Evolutionary conservation across 306 rosid genomes (phyloP), one percentile per base, ranked within the genome.

Genomic region (Malus fusca): DNA sequence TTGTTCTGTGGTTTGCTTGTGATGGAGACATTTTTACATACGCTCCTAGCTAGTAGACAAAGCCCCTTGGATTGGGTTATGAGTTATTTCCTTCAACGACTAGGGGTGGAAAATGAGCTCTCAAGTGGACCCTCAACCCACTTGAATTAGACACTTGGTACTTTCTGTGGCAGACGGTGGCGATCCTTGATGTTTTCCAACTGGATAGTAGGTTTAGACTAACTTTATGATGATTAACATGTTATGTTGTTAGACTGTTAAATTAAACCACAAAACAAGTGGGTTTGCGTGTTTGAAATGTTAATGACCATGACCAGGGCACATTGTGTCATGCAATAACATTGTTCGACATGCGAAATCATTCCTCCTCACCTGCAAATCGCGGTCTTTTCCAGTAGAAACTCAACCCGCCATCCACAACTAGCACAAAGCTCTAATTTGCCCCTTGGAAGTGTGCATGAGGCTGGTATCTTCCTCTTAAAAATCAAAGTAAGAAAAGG

Each of bases 1-100:
- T 73, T 73, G 28, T 40, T 73, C 25, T 60, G 58, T 25, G 69
- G 69, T 73, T 23, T 60, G 77, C 58, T 60, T 65, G 3, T 30
- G 25, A 75, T 48, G 46, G 25, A 51, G 68, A 71, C 75, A n/a
- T 22, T 58, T 72, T 56, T 23, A 58, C 76, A 22, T 56, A 26
- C 55, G 64, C 35, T 60, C 66, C 17, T 12, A 62, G 67, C 37
- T 15, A 26, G 25, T 15, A 26, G 25, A 72, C 25, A 33, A 14
- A 59, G 42, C 42, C 68, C 3, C 25, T 40, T 40, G 56, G 76
- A 40, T 60, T 23, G 58, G 21, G 37, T 59, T 23, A 3, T 40
- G 43, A 10, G 19, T 60, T 42, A 42, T 60, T 59, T 73, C 58
- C 4, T 52, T 71, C 59, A 64, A 72, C 72, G 48, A 63, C 44